phyloP scores from a whole-genome alignment of 305 asterid species.

The Plantago rigida region DNA sequence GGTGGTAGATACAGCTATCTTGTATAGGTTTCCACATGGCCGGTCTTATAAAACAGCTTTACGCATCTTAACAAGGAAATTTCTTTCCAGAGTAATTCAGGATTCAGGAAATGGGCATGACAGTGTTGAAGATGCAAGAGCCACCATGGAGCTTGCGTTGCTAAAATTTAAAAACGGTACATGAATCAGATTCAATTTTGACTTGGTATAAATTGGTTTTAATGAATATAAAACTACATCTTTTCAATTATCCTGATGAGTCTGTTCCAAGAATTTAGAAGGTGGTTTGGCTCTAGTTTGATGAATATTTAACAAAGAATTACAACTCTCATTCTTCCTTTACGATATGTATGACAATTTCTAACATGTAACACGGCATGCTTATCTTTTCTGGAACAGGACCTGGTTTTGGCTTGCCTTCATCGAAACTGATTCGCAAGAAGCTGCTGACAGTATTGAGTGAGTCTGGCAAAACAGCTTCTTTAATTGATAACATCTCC shows the following conservation, averaged over 20 bases:
- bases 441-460: constrained; percentile 66
- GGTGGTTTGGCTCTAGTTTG: no score
- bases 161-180: constrained; percentile 63
- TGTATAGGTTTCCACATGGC: constrained; percentile 76
- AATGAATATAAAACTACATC: neutral
- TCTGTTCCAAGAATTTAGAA: neutral
- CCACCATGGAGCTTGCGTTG: constrained; percentile 75
- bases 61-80: constrained; percentile 67
- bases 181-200: neutral
- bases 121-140: constrained; percentile 90
- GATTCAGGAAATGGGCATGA: constrained; percentile 87
- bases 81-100: constrained; percentile 75
- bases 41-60: constrained; percentile 75
- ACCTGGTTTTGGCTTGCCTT: constrained; percentile 64
- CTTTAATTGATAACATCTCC: constrained; percentile 54
- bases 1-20: constrained; percentile 85
- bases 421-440: constrained; percentile 50
- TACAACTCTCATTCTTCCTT: no score
- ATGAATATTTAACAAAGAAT: no score
- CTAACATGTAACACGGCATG: neutral
- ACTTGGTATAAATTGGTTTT: neutral
- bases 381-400: constrained; percentile 38
- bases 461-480: constrained; percentile 70
- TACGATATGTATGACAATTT: no score
- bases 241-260: neutral